Base-by-base conservation (phyloP, 2,329 filamentous ascomycete species). In the Didymella glomerata region DNA sequence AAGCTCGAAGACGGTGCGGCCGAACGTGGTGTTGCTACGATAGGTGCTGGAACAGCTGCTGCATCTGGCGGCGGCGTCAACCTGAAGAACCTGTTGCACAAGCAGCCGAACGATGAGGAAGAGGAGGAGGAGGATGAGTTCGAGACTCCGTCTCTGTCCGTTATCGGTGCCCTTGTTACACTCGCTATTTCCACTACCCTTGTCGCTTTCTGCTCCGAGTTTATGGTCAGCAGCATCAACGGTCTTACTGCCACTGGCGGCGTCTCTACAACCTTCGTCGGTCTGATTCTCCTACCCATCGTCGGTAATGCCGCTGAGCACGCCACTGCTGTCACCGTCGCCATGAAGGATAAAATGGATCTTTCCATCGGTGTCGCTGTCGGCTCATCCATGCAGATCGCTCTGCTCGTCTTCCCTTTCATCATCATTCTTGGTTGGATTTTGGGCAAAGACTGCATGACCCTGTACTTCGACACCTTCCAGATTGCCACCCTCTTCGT, bases 401-500 rank as follows among this genome's bases (percentile, higher is more conserved):
- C 86, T 0, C 77, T 89, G 22, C 77, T 89, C 28, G 85, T 89
- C 30, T 77, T 88, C 53, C 86, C 86, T 2, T 72, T 89, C 41
- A 81, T 85, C 66, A 83, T 88, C 22, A 80, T 88, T 40, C 80
- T 89, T 51, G 86, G 85, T 53, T 89, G 86, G 86, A 83, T 83
- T 56, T 80, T 85, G 51, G 84, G 84, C 52, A 81, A 85, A 18
- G 79, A 85, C 48, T 78, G 82, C 36, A 88, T 90, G 91, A 91
- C 88, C 20, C 84, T 96, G 5, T 89, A 89, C 75, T 95, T 97
- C 74, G 92, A 96, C 72, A 88, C 88, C 0, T 97, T 97, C 81
- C 92, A 97, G 79, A 88, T 97, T 14, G 90, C 83, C 2, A 78
- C 85, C 1, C 75, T 88, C 1, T 88, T 89, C 60, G 83, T 88